phyloP scores from a whole-genome alignment of 352 stramenopile species.

The Heterotrichella gracilis region DNA sequence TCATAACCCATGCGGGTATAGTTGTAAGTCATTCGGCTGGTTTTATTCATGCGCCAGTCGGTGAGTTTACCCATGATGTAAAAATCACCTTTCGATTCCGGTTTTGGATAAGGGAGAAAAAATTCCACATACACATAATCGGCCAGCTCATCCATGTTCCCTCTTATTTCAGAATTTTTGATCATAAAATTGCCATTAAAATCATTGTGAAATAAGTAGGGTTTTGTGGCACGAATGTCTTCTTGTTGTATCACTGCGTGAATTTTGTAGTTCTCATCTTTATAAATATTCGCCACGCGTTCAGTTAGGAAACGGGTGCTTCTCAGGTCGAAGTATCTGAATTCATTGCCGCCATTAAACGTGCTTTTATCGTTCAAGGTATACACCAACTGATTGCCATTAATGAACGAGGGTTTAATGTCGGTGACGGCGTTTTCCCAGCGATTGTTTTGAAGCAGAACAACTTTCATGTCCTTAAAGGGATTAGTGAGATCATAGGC shows the following conservation, averaged over 20 bases:
- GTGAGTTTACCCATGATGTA: background rate
- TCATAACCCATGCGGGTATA: background rate
- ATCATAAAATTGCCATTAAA: constrained; percentile 4
- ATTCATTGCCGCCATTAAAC: background rate
- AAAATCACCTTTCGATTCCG: background rate
- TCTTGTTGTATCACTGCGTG: background rate
- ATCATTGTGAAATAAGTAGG: constrained; percentile 10
- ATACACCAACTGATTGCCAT: background rate
- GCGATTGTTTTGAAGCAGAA: background rate
- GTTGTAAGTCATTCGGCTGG: background rate
- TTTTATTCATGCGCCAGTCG: background rate
- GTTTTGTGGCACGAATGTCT: background rate
- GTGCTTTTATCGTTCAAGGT: background rate
- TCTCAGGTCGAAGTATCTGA: background rate
- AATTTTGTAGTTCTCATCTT: background rate
- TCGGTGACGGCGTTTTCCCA: background rate
- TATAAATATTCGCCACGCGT: background rate
- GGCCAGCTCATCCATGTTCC: background rate
- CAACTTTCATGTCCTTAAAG: background rate
- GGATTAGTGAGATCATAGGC: background rate
- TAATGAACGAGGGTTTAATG: background rate
- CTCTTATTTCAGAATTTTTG: background rate
- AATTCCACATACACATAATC: background rate
- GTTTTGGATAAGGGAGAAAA: background rate
- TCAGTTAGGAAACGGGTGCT: background rate